Evolutionary conservation across 192 early-diverging fungal genomes (phyloP), one percentile per base, ranked within the genome.

Genomic region (Chytriomyces sp.): DNA sequence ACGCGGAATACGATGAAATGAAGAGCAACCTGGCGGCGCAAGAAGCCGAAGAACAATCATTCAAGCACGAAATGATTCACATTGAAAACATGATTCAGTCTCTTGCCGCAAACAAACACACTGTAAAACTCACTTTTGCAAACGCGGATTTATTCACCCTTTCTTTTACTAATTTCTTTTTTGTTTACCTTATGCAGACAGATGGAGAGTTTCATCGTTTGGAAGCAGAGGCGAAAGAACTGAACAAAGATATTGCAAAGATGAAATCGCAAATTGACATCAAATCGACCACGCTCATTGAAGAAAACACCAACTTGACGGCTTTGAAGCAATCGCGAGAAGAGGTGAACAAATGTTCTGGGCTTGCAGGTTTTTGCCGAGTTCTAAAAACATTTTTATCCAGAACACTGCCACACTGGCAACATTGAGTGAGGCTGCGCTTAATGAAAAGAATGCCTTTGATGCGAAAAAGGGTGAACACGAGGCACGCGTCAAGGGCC

Each of bases 221-320:
- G 50, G 94, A 98, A 76, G 83, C 80, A 0, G 76, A 84, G 43
- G 89, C 92, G 46, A 94, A 95, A 66, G 91, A 94, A 50, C 83
- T 88, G 20, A 85, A 91, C 26, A 97, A 93, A 71, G 86, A 95
- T 44, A 82, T 96, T 35, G 94, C 94, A 23, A 89, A 91, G 61
- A 86, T 94, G 26, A 91, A 91, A 65, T 96, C 96, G 7, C 95
- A 97, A 80, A 84, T 87, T 50, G 90, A 94, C 70, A 85, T 97
- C n/a, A 92, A 95, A 73, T 83, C 81, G n/a, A 78, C 86, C 26
- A 92, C 93, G 6, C 86, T 92, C 57, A 82, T 82, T 18, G 96
- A 99, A 66, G 97, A 98, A 81, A 80, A 86, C 57, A n/a, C 28
- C 10, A 23, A 35, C 10, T 47, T 76, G 45, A 65, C 45, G 9